These are phyloP conservation scores for Trapa bicornis DNA, from an alignment of 345 rosid genomes.

Conservation along the genomic window DNA sequence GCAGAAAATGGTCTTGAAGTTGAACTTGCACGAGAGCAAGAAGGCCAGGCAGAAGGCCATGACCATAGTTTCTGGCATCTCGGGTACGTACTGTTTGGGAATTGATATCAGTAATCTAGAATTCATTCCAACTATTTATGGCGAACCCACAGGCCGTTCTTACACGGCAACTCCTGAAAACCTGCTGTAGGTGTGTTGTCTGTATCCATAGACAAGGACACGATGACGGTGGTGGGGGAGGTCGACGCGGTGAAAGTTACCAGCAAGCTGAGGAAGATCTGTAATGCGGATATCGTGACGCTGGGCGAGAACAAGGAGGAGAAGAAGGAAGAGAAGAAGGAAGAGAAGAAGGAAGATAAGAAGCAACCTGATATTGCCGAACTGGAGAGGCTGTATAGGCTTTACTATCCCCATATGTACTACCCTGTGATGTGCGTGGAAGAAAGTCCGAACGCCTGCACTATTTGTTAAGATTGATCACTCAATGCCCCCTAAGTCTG, in stretches of 20 bases:
- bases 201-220: conserved; percentile 1
- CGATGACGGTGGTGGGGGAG: conserved; percentile 8
- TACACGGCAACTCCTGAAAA: background rate
- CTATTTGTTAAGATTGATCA: background rate
- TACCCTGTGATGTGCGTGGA: background rate
- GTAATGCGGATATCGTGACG: conserved; percentile 4
- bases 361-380: background rate
- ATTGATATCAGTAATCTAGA: too few species aligned
- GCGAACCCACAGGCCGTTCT: background rate
- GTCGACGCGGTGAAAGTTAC: conserved; percentile 10
- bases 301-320: conserved; percentile 8
- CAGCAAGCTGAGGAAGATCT: conserved; percentile 8
- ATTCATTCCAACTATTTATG: too few species aligned
- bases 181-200: background rate
- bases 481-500: too few species aligned
- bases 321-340: background rate
- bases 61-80: conserved; percentile 19
- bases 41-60: conserved; percentile 24
- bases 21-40: conserved; percentile 13
- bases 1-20: conserved; percentile 26
- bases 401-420: background rate
- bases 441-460: background rate
- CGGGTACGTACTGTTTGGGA: conserved; percentile 9
- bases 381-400: background rate
- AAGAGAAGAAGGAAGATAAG: background rate